Evolutionary conservation across 169 alveolate species (phyloP), one percentile per base, ranked within the genome.

Genomic region (Plasmodium coatneyi): DNA sequence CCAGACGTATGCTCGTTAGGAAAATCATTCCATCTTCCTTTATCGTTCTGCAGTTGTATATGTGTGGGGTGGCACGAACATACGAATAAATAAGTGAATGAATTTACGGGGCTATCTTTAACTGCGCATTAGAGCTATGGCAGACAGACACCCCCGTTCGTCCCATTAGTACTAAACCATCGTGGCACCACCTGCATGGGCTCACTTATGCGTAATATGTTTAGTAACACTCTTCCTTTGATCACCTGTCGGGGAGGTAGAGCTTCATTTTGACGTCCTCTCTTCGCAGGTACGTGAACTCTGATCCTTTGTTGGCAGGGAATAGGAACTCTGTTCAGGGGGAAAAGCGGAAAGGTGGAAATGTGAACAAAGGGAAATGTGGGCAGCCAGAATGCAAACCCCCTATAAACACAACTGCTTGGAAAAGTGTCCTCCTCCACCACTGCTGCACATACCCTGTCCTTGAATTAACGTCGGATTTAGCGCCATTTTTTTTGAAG

Each of bases 241-340:
- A 1, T 12, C 46, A 91, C 95, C 95, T 46, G 56, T 91, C 95
- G 0, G 95, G 95, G 39, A 91, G 82, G 46, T 81, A 91, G n/a
- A 91, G 78, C 41, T 91, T 91, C 84, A 91, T 34, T 49, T 91
- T 91, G 25, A 91, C 95, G 74, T 71, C 70, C 5, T 91, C 92
- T 12, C 91, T 71, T 91, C 95, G 46, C 41, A 91, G 30, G 76
- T 91, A 91, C 19, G 92, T 91, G 66, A 52, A 66, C 43, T 80
- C 95, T n/a, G 84, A 74, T 89, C 90, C 94, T 54, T 89, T 89
- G 41, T 89, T 89, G 22, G 91, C 89, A 9, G 94, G 94, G 41
- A 89, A 89, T 19, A 80, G 52, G 71, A 36, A 66, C 32, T 89
- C 94, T 89, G 52, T 6, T 32, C 36, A 70, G 81, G 71, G 66